phyloP scores from a whole-genome alignment of 2,329 filamentous ascomycete genomes.

The Ilyonectria mors-panacis region DNA sequence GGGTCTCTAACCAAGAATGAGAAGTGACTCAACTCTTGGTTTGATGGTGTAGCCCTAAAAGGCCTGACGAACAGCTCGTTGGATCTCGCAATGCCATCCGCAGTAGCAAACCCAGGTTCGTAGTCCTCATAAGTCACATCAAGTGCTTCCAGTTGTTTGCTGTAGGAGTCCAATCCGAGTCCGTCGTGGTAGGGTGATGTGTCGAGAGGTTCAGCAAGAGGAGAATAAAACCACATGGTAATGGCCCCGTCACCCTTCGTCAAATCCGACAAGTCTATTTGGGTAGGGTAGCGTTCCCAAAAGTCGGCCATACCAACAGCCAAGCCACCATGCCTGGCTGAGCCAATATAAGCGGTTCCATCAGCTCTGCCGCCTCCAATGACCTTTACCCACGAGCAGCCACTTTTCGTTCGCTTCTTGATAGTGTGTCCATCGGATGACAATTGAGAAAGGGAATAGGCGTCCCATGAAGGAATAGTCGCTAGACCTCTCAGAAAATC shows the following conservation, averaged over 20 bases:
- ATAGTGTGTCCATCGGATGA: conserved; percentile 73
- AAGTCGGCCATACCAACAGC: conserved; percentile 72
- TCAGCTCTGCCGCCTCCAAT: conserved; percentile 68
- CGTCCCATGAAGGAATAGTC: conserved; percentile 69
- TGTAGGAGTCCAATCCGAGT: conserved; percentile 68
- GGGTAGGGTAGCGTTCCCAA: conserved; percentile 74
- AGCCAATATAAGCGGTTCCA: conserved; percentile 71
- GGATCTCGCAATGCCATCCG: conserved; percentile 70
- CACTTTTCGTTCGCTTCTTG: conserved; percentile 71
- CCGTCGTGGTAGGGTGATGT: conserved; percentile 71
- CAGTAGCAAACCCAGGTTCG: conserved; percentile 67
- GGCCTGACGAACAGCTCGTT: conserved; percentile 66
- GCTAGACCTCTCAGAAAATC: conserved; percentile 60
- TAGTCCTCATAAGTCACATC: conserved; percentile 76
- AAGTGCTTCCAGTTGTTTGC: conserved; percentile 71
- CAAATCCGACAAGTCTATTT: conserved; percentile 68
- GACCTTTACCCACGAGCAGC: conserved; percentile 71
- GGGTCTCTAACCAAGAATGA: conserved; percentile 56
- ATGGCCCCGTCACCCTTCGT: conserved; percentile 64
- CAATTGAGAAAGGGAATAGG: conserved; percentile 69
- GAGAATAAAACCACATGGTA: conserved; percentile 73
- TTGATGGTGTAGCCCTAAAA: conserved; percentile 65
- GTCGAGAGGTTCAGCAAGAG: conserved; percentile 69
- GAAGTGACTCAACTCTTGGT: conserved; percentile 58
- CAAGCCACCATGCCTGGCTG: conserved; percentile 69